A percentile compares a stretch with the other conserved stretches of the same genome.
These are phyloP conservation scores for Volvox reticuliferus DNA, from an alignment of 139 green algal species.

Conservation along the genomic window DNA sequence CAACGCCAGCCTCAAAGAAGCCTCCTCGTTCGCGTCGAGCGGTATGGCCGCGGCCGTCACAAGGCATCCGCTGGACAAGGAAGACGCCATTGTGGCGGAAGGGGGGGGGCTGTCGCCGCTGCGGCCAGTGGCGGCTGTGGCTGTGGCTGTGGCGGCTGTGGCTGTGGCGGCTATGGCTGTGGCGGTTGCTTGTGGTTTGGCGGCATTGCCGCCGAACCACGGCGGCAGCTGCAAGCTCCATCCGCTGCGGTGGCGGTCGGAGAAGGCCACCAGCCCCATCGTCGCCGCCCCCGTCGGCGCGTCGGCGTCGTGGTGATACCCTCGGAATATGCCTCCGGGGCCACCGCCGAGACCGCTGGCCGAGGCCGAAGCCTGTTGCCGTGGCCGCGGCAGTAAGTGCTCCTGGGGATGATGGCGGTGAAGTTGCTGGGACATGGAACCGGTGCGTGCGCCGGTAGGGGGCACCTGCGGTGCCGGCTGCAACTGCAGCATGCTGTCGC, in stretches of 20 bases:
- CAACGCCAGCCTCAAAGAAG: background rate
- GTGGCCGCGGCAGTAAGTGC: background rate
- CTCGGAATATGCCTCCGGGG: too few species aligned
- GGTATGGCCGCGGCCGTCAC: too few species aligned
- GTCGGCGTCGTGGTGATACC: background rate
- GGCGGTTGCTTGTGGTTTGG: too few species aligned
- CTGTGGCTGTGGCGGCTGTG: too few species aligned
- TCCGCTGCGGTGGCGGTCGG: background rate
- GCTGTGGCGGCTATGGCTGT: too few species aligned
- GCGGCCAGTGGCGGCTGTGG: background rate
- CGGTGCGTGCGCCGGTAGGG: too few species aligned
- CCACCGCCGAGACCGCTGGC: too few species aligned
- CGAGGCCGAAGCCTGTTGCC: background rate
- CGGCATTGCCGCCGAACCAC: slow-evolving; percentile 2
- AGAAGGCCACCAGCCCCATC: background rate
- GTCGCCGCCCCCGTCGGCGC: background rate
- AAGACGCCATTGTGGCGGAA: background rate
- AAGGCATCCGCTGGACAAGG: background rate
- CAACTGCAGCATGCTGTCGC: background rate
- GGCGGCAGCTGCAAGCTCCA: slow-evolving; percentile 7
- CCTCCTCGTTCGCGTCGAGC: background rate
- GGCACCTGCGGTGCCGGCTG: background rate
- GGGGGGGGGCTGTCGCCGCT: too few species aligned
- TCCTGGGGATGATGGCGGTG: background rate
- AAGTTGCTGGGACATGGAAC: too few species aligned